Conservation (phyloP, 441 rosid genomes). For the Gossypium aridum region DNA sequence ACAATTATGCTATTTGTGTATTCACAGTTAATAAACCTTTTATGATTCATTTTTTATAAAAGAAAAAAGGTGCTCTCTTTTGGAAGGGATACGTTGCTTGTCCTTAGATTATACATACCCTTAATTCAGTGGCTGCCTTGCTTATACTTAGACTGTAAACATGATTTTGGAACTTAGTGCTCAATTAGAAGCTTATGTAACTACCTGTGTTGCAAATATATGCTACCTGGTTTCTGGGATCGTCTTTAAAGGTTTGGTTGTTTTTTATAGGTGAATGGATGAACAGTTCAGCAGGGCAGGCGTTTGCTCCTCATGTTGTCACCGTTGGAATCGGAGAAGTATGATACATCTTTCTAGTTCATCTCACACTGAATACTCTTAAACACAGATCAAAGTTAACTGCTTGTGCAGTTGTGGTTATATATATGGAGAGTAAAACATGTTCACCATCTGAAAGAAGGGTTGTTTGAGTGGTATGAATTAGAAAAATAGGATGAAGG, state of each 20-base stretch:
- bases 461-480: background rate
- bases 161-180: background rate
- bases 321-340: constrained; percentile 84
- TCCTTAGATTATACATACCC: background rate
- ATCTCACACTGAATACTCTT: background rate
- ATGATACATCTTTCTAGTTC: constrained; percentile 13
- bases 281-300: constrained; percentile 91
- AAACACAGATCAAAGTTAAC: background rate
- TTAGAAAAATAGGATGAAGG: background rate
- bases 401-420: background rate
- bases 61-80: background rate
- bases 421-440: background rate
- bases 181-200: background rate
- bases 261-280: constrained; percentile 92
- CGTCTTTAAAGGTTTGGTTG: constrained; percentile 12
- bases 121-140: background rate
- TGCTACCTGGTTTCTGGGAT: background rate
- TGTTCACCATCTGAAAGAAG: background rate
- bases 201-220: background rate
- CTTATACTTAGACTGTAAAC: background rate
- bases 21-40: background rate
- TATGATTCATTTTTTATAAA: background rate
- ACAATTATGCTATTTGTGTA: background rate
- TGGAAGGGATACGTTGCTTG: background rate
- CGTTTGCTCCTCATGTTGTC: constrained; percentile 94